Conservation (phyloP, 1,284 basidiomycete genomes). For the Coniophora puteana region DNA sequence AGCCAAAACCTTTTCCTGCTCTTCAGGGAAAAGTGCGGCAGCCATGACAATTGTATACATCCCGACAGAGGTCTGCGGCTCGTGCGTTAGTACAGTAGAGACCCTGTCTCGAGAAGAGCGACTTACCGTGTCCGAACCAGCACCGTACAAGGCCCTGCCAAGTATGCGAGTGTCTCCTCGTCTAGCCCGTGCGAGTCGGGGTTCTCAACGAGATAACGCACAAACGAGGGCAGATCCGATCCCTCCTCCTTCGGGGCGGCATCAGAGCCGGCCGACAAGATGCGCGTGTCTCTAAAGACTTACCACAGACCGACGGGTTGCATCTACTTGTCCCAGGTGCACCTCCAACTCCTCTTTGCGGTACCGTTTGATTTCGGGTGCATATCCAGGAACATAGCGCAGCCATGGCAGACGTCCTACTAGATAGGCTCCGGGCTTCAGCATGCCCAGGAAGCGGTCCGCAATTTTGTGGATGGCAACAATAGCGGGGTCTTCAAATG, state of each 20-base stretch:
- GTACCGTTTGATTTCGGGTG: no score
- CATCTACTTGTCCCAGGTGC: slow-evolving; percentile 43
- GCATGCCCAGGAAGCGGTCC: slow-evolving; percentile 41
- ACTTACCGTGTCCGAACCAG: slow-evolving; percentile 40
- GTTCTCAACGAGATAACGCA: slow-evolving; percentile 27
- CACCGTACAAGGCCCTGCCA: slow-evolving; percentile 42
- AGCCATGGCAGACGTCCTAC: slow-evolving; percentile 42
- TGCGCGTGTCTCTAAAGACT: slow-evolving; percentile 9
- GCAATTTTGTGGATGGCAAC: slow-evolving; percentile 48
- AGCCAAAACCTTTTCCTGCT: slow-evolving; percentile 37
- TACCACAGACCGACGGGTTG: slow-evolving; percentile 41
- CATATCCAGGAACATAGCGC: slow-evolving; percentile 23
- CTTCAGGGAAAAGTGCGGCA: slow-evolving; percentile 39
- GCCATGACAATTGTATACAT: slow-evolving; percentile 46
- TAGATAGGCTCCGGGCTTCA: slow-evolving; percentile 40
- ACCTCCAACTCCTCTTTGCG: slow-evolving; percentile 49
- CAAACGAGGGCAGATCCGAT: slow-evolving; percentile 29
- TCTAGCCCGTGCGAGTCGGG: slow-evolving; percentile 23
- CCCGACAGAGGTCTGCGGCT: slow-evolving; percentile 36
- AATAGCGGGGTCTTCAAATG: slow-evolving; percentile 52
- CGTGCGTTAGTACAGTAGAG: neutral
- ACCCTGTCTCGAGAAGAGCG: neutral
- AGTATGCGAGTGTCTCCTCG: slow-evolving; percentile 34
- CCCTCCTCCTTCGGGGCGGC: slow-evolving; percentile 33
- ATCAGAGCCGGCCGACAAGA: neutral